Evolutionary conservation across 495 filamentous ascomycete species (phyloP).

Genomic region (Geoglossum glabrum): DNA sequence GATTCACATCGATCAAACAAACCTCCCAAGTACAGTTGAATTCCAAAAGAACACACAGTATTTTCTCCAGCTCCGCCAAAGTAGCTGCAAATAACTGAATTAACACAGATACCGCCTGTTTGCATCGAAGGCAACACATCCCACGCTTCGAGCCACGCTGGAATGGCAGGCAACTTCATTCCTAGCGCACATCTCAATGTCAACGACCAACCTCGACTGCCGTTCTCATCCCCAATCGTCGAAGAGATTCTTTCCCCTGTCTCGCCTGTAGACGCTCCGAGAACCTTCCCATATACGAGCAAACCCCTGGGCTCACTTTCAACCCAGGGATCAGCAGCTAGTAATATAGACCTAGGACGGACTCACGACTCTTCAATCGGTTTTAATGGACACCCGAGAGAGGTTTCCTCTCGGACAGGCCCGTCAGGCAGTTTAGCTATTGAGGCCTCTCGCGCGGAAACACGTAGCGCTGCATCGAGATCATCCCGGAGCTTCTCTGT

Average conservation of each 20-base stretch:
- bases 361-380: neutral
- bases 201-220: neutral
- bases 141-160: neutral
- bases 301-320: neutral
- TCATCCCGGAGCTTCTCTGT: neutral
- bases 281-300: neutral
- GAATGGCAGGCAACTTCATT: neutral
- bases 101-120: neutral
- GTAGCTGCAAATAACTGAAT: neutral
- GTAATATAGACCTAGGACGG: neutral
- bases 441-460: neutral
- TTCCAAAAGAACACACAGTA: neutral
- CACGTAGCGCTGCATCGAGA: neutral
- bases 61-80: neutral
- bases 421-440: neutral
- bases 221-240: neutral
- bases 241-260: neutral
- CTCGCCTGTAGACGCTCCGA: neutral
- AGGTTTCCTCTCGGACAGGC: neutral
- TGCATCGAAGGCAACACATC: neutral
- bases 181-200: neutral
- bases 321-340: neutral
- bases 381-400: neutral
- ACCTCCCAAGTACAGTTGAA: neutral
- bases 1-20: neutral